These are phyloP conservation scores for Pseudocohnilembus persalinus DNA, from an alignment of 169 alveolate species.

Conservation along the genomic window DNA sequence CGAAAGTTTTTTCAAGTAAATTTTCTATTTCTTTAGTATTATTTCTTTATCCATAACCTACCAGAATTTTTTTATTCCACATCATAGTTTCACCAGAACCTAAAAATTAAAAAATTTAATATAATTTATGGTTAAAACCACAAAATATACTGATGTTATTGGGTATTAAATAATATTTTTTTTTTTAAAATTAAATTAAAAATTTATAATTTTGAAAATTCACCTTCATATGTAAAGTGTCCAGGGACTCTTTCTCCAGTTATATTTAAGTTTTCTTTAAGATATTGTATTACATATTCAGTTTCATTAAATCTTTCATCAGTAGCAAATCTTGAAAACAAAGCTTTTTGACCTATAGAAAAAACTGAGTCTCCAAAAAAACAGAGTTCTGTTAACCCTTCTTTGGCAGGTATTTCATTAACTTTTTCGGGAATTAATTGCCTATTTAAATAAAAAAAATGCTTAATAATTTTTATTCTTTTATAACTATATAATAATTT, in stretches of 20 bases:
- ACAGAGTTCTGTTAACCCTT: slow-evolving; percentile 13
- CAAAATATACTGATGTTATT: no score
- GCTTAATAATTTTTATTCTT: no score
- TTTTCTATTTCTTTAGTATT: not conserved
- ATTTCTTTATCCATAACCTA: slow-evolving; percentile 18
- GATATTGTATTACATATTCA: slow-evolving; percentile 14
- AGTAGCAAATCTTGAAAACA: slow-evolving; percentile 18
- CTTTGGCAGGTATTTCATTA: not conserved
- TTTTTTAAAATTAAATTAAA: no score
- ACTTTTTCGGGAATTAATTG: not conserved
- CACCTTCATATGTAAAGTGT: no score
- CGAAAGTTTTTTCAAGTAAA: not conserved
- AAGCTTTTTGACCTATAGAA: slow-evolving; percentile 3
- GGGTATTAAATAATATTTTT: no score
- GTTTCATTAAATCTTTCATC: slow-evolving; percentile 10
- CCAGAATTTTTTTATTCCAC: slow-evolving; percentile 23
- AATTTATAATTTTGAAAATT: no score
- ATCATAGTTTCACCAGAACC: slow-evolving; percentile 29
- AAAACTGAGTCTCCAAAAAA: slow-evolving; percentile 20
- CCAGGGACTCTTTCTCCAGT: slow-evolving; percentile 7
- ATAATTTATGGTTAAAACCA: no score
- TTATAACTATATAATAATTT: no score
- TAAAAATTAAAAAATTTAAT: not conserved
- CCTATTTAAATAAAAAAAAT: no score
- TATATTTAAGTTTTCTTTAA: not conserved